A percentile compares a stretch with the other conserved stretches of the same genome.
Evolutionary conservation across 257 asterid species (phyloP).

Genomic region (Nicotiana sylvestris): DNA sequence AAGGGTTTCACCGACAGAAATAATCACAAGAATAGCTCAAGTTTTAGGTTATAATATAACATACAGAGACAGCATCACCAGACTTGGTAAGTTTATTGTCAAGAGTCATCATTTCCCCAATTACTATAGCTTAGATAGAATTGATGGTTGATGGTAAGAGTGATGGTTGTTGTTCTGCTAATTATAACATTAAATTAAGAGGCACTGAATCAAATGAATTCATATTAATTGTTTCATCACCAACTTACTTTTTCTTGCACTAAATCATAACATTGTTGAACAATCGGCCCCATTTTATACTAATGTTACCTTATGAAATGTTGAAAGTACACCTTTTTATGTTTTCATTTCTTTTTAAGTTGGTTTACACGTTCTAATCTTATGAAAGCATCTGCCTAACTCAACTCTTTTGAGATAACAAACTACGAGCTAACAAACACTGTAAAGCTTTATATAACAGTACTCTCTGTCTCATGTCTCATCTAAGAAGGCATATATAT

Average conservation of each 20-base stretch:
- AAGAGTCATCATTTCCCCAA: neutral
- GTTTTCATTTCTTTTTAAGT: neutral
- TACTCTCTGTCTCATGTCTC: neutral
- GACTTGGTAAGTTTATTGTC: neutral
- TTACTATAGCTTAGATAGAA: neutral
- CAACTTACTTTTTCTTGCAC: neutral
- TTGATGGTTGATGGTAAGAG: slow-evolving; percentile 7
- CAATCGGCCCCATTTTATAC: neutral
- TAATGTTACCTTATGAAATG: neutral
- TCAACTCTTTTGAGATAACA: neutral
- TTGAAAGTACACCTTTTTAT: slow-evolving; percentile 8
- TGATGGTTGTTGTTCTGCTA: neutral
- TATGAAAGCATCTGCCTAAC: neutral
- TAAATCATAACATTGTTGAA: neutral
- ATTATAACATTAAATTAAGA: slow-evolving; percentile 3
- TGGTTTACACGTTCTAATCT: slow-evolving; percentile 4
- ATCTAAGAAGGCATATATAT: neutral
- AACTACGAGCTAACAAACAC: neutral
- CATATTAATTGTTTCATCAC: neutral
- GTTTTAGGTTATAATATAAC: neutral
- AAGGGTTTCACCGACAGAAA: neutral
- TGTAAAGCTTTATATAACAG: neutral
- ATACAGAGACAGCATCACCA: neutral
- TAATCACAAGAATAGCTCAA: neutral
- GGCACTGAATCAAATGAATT: slow-evolving; percentile 7